A percentile compares a stretch with the other conserved stretches of the same genome.
phyloP scores from a whole-genome alignment of 371 early-diverging fungal genomes.

The Synchytrium microbalum region DNA sequence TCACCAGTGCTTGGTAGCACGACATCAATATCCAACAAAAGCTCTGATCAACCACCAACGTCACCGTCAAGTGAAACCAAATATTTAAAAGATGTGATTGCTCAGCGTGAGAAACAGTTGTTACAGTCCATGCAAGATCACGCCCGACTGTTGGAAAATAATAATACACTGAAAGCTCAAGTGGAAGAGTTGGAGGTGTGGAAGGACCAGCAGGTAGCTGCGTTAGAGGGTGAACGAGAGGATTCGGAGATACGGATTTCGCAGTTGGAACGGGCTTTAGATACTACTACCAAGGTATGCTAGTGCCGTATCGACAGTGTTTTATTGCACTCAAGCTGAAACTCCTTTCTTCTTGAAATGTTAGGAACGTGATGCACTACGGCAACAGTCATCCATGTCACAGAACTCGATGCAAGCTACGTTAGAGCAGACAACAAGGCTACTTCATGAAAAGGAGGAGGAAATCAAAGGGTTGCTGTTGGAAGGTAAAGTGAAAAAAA shows the following conservation, averaged over 20 bases:
- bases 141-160: conserved; percentile 45
- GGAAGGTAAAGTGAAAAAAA: conserved; percentile 7
- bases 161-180: conserved; percentile 23
- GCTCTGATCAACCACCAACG: neutral
- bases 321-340: neutral
- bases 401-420: conserved; percentile 34
- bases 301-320: neutral
- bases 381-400: conserved; percentile 11
- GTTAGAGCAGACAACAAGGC: conserved; percentile 44
- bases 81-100: conserved; percentile 30
- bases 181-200: conserved; percentile 41
- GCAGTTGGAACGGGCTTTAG: conserved; percentile 16
- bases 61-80: conserved; percentile 5
- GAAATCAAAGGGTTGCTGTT: conserved; percentile 35
- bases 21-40: no score
- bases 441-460: conserved; percentile 53
- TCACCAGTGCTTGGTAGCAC: no score
- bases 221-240: conserved; percentile 10
- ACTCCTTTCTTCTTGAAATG: neutral
- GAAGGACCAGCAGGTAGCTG: conserved; percentile 5
- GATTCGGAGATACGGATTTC: conserved; percentile 20
- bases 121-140: conserved; percentile 54
- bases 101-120: conserved; percentile 57
- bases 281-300: conserved; percentile 10
- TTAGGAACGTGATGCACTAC: conserved; percentile 21